phyloP scores from a whole-genome alignment of 257 asterid species.

The Nicotiana noctiflora region DNA sequence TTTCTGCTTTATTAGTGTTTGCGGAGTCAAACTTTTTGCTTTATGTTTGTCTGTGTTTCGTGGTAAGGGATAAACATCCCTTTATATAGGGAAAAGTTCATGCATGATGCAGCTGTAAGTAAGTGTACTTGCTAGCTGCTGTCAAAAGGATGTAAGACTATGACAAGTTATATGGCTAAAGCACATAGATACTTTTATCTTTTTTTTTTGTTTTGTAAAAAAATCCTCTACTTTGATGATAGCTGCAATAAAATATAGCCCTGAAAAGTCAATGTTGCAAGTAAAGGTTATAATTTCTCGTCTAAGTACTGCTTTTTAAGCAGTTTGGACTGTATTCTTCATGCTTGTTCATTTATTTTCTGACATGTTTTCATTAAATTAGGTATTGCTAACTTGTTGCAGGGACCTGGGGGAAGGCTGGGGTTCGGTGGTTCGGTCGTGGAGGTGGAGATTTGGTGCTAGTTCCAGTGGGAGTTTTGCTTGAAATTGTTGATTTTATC shows the following conservation, averaged over 20 bases:
- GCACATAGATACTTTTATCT: background rate
- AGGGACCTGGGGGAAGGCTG: background rate
- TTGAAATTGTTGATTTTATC: background rate
- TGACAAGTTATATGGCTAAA: background rate
- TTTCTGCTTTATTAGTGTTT: background rate
- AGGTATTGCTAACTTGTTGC: background rate
- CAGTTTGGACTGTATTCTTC: background rate
- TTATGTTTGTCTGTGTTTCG: background rate
- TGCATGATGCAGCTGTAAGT: too few relatives aligned
- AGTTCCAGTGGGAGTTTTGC: background rate
- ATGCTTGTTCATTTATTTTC: slow-evolving; percentile 1
- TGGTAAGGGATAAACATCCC: background rate
- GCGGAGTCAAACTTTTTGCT: background rate
- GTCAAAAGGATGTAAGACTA: background rate
- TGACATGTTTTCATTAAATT: background rate
- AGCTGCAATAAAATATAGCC: background rate
- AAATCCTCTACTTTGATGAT: background rate
- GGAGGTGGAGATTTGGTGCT: background rate
- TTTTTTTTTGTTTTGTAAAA: background rate
- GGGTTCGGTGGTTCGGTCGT: background rate
- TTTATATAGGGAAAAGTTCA: too few relatives aligned
- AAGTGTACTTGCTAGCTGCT: background rate
- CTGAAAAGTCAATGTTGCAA: background rate
- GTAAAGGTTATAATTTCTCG: background rate
- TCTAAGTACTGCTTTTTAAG: background rate